A percentile compares a stretch with the other conserved stretches of the same genome.
Conservation (phyloP, 768 basidiomycete genomes). For the Lenzites betulinus region DNA sequence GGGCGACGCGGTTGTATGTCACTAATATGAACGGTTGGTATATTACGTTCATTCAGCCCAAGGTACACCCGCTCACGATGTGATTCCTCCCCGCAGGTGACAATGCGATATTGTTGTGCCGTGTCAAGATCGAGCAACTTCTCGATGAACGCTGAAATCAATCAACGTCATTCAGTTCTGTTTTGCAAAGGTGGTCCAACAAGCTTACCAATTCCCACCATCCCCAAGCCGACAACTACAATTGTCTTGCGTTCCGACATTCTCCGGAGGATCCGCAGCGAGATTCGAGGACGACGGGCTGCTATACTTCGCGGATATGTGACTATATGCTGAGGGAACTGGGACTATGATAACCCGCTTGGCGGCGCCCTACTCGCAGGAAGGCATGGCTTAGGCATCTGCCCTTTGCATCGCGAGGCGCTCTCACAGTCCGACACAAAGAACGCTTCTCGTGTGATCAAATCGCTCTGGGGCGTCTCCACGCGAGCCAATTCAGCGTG, state of each 20-base stretch:
- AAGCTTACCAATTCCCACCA: slow-evolving; percentile 58
- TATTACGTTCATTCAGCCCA: not conserved
- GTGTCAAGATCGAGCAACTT: slow-evolving; percentile 63
- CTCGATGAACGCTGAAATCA: slow-evolving; percentile 59
- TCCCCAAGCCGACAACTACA: slow-evolving; percentile 54
- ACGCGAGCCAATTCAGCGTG: too few species aligned
- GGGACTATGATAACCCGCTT: too few species aligned
- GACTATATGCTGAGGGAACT: too few species aligned
- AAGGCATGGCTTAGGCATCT: too few species aligned
- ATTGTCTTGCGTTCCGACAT: slow-evolving; percentile 30
- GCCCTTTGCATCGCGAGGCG: too few species aligned
- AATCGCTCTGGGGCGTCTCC: too few species aligned
- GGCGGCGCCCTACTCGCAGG: too few species aligned
- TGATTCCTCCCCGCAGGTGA: slow-evolving; percentile 61
- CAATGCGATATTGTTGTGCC: slow-evolving; percentile 48
- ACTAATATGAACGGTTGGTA: slow-evolving; percentile 23
- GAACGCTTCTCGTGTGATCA: too few species aligned
- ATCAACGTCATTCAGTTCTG: not conserved
- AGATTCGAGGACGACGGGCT: too few species aligned
- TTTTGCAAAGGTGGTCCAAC: not conserved
- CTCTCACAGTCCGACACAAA: too few species aligned
- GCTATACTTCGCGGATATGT: too few species aligned
- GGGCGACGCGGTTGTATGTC: slow-evolving; percentile 57
- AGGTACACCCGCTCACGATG: slow-evolving; percentile 29
- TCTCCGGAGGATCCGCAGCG: not conserved